phyloP scores from a whole-genome alignment of 768 basidiomycete genomes.

The Zangia roseola region DNA sequence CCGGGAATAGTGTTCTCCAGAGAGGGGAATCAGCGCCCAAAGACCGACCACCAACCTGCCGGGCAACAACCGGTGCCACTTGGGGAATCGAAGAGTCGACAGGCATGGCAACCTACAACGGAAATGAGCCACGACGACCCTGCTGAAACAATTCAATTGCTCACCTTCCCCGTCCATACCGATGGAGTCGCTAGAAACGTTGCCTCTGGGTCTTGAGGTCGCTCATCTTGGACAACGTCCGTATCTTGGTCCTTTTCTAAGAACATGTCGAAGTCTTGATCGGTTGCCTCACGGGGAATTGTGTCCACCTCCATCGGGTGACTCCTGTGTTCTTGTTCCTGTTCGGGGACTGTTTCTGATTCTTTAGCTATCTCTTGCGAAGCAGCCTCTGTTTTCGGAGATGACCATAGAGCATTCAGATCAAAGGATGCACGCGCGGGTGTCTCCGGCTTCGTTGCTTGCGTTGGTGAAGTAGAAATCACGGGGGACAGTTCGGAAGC shows the following conservation, averaged over 20 bases:
- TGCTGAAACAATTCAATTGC: conserved; percentile 17
- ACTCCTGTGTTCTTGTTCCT: conserved; percentile 39
- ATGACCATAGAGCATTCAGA: conserved; percentile 69
- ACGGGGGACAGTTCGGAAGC: conserved; percentile 24
- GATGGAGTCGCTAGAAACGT: conserved; percentile 54
- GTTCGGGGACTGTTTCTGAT: conserved; percentile 24
- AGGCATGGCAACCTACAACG: conserved; percentile 71
- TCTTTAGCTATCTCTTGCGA: conserved; percentile 21
- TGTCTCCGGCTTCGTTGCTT: conserved; percentile 40
- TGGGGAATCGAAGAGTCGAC: conserved; percentile 69
- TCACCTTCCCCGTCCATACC: conserved; percentile 78
- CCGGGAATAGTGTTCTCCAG: conserved; percentile 79
- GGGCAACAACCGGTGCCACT: conserved; percentile 63
- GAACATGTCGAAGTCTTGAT: conserved; percentile 87
- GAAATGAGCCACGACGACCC: conserved; percentile 13
- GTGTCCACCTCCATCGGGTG: conserved; percentile 44
- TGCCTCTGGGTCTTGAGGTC: conserved; percentile 43
- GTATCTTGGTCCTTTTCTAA: conserved; percentile 56
- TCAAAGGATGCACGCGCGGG: conserved; percentile 61
- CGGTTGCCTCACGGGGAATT: conserved; percentile 48
- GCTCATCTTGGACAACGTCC: conserved; percentile 22
- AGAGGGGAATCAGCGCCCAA: conserved; percentile 56
- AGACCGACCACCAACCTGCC: conserved; percentile 75
- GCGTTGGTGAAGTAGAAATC: conserved; percentile 22
- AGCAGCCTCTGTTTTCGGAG: conserved; percentile 36